These are phyloP conservation scores for Diospyros lotus DNA, from an alignment of 148 eudicot species.

Conservation along the genomic window DNA sequence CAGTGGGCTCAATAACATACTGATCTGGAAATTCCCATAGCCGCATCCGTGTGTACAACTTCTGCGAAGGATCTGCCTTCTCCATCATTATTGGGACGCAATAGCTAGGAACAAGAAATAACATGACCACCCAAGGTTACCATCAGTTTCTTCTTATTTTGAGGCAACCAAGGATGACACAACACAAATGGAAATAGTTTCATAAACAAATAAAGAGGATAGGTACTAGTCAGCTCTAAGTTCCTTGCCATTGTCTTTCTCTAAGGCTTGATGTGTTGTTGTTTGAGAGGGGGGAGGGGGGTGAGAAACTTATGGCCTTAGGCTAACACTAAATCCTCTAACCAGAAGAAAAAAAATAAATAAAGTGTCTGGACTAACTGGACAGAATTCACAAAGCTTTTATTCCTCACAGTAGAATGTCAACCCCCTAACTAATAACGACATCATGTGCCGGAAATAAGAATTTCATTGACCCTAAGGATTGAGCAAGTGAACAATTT, in stretches of 20 bases:
- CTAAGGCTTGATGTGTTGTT: too few species aligned
- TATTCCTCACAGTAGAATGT: neutral
- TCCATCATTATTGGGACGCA: constrained; percentile 39
- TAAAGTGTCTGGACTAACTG: neutral
- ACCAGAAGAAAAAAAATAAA: neutral
- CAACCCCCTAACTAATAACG: neutral
- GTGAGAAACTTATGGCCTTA: neutral
- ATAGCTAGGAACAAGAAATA: constrained; percentile 17
- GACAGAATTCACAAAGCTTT: too few species aligned
- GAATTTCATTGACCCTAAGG: neutral
- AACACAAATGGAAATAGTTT: neutral
- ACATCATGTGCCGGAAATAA: neutral
- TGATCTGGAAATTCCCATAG: constrained; percentile 89
- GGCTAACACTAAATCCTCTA: neutral
- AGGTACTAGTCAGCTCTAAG: neutral
- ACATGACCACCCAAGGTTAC: constrained; percentile 13
- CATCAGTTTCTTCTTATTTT: neutral
- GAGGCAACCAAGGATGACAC: neutral
- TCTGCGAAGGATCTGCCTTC: constrained; percentile 52
- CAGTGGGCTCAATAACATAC: constrained; percentile 85
- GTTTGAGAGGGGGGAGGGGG: too few species aligned
- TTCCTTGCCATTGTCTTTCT: neutral
- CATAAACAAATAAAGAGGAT: neutral
- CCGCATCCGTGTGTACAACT: constrained; percentile 73
- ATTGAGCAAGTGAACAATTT: neutral